phyloP scores from a whole-genome alignment of 805 yeast genomes.

The Ogataea paradorogensis region DNA sequence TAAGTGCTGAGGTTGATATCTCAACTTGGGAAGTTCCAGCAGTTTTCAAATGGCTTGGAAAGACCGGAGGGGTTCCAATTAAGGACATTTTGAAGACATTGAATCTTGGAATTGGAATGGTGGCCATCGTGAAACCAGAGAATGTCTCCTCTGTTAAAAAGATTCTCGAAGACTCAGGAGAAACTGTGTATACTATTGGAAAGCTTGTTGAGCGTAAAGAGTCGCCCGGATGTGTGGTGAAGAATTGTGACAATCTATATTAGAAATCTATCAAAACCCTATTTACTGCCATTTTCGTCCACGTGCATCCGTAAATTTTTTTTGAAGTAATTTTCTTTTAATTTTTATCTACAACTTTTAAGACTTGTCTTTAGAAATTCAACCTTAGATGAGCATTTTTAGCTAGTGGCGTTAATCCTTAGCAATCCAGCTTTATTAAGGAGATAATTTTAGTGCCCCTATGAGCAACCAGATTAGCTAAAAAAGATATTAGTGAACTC shows the following conservation, averaged over 20 bases:
- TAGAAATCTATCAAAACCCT: constrained; percentile 15
- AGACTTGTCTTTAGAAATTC: not conserved
- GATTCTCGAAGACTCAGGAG: constrained; percentile 62
- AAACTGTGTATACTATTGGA: constrained; percentile 72
- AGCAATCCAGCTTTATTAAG: not conserved
- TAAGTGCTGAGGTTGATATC: constrained; percentile 81
- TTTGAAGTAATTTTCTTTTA: not conserved
- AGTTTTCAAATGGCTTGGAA: constrained; percentile 92
- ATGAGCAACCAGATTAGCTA: not conserved
- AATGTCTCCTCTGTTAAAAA: constrained; percentile 57
- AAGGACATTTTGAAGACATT: constrained; percentile 85
- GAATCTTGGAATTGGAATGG: constrained; percentile 97
- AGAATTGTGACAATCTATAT: constrained; percentile 42
- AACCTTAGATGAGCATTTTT: constrained; percentile 6
- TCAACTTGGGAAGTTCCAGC: constrained; percentile 79
- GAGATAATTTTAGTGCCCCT: not conserved
- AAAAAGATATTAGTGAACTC: not conserved
- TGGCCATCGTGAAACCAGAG: constrained; percentile 69
- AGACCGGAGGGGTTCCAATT: constrained; percentile 85
- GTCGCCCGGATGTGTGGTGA: constrained; percentile 63
- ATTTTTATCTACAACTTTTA: not conserved
- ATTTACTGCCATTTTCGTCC: constrained; percentile 8
- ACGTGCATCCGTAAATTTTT: constrained; percentile 10
- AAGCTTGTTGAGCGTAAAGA: constrained; percentile 44
- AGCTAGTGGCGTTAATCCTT: constrained; percentile 7